Evolutionary conservation across 805 yeast genomes (phyloP).

Genomic region (Cyberlindnera samutprakarnensis): DNA sequence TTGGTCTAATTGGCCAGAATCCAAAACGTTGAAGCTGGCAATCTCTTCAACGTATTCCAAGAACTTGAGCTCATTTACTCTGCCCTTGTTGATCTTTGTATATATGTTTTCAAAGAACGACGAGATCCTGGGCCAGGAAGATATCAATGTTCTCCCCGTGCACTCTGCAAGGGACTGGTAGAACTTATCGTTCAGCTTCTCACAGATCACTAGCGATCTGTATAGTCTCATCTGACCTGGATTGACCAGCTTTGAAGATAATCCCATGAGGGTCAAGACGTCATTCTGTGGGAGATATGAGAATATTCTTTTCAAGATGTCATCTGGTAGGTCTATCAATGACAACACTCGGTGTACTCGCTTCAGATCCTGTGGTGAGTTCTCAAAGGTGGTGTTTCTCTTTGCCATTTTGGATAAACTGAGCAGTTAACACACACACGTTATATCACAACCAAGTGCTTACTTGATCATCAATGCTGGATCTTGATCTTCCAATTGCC

Average conservation of each 20-base stretch:
- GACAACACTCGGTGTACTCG: too few relatives aligned
- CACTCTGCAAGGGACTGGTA: constrained; percentile 8
- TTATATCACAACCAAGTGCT: too few relatives aligned
- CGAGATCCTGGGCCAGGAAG: constrained; percentile 16
- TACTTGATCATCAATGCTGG: too few relatives aligned
- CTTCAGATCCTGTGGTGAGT: too few relatives aligned
- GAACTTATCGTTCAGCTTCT: constrained; percentile 18
- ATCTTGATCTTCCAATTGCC: too few relatives aligned
- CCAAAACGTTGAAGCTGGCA: constrained; percentile 14
- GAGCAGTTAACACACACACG: too few relatives aligned
- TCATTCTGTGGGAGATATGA: constrained; percentile 12
- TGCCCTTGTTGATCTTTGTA: constrained; percentile 1
- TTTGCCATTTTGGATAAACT: too few relatives aligned
- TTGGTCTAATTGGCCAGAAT: constrained; percentile 16
- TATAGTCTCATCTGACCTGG: constrained; percentile 17
- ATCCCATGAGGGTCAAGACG: constrained; percentile 8
- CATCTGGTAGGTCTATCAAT: constrained; percentile 11
- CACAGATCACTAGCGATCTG: constrained; percentile 16
- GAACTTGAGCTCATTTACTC: constrained; percentile 1
- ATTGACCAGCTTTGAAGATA: constrained; percentile 9
- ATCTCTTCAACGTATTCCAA: constrained; percentile 15
- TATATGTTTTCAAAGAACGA: constrained; percentile 12
- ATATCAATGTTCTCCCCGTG: constrained; percentile 9
- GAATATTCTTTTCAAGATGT: constrained; percentile 10
- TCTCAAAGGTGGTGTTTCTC: too few relatives aligned